phyloP scores from a whole-genome alignment of 768 basidiomycete species.

The Crucibulum laeve region DNA sequence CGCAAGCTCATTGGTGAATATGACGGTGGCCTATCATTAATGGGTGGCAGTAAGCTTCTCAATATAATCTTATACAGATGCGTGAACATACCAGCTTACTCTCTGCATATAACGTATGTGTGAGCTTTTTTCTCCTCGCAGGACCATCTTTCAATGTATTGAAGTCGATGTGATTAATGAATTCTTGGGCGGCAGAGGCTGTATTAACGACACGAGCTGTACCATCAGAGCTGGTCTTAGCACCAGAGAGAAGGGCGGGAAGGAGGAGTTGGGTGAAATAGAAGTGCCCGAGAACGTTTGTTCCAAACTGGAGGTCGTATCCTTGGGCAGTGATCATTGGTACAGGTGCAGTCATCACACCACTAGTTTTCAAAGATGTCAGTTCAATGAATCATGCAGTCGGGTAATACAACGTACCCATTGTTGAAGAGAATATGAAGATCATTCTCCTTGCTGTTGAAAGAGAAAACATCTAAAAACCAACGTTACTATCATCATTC shows the following conservation, averaged over 20 bases:
- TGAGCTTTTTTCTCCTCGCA: background rate
- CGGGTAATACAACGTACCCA: constrained; percentile 10
- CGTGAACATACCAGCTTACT: background rate
- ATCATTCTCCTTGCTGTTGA: constrained; percentile 9
- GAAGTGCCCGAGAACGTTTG: constrained; percentile 17
- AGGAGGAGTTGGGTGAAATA: background rate
- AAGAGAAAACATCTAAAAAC: background rate
- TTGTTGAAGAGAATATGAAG: constrained; percentile 21
- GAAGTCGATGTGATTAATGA: constrained; percentile 2
- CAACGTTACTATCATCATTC: background rate
- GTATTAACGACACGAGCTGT: background rate
- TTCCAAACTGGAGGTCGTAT: constrained; percentile 31
- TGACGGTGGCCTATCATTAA: background rate
- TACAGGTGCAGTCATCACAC: constrained; percentile 18
- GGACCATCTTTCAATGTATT: background rate
- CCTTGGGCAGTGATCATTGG: constrained; percentile 15
- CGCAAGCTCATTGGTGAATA: background rate
- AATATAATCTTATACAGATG: background rate
- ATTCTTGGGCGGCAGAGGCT: constrained; percentile 14
- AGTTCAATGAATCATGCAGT: background rate
- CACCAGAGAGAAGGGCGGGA: background rate
- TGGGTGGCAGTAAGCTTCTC: background rate
- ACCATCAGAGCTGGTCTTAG: background rate
- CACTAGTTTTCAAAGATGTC: constrained; percentile 4
- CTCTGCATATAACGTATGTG: background rate